These are phyloP conservation scores for Penicillium paradoxum DNA, from an alignment of 495 filamentous ascomycete genomes.

Conservation along the genomic window DNA sequence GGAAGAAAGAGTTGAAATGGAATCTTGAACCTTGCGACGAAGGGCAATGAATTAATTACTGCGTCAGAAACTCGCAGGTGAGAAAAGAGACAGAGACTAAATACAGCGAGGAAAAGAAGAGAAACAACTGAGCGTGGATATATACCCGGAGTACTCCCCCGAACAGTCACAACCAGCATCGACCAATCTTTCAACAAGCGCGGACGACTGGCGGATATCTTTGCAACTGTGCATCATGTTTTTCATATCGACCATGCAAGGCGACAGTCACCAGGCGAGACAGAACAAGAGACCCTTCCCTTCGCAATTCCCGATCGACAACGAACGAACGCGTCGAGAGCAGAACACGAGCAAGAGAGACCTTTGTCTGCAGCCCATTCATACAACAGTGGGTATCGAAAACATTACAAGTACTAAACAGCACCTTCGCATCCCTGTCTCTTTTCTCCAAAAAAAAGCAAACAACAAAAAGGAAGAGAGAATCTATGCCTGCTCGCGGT, in stretches of 20 bases:
- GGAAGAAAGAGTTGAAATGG: not conserved
- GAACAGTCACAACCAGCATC: constrained; percentile 8
- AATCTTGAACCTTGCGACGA: constrained; percentile 12
- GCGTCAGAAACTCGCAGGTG: constrained; percentile 10
- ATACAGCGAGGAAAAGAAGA: constrained; percentile 18
- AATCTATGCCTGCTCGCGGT: constrained; percentile 35
- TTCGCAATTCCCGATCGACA: not conserved
- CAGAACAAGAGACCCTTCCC: too few species aligned
- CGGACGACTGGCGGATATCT: constrained; percentile 1
- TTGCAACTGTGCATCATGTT: constrained; percentile 8
- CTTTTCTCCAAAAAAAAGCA: not conserved
- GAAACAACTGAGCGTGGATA: not conserved
- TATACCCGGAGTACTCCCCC: constrained; percentile 6
- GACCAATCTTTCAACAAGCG: not conserved
- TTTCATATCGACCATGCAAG: not conserved
- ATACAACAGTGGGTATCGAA: constrained; percentile 37
- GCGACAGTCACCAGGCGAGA: constrained; percentile 3
- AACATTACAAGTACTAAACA: constrained; percentile 22
- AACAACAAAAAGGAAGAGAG: not conserved
- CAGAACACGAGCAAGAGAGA: not conserved
- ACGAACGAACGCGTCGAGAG: constrained; percentile 9
- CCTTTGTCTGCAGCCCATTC: not conserved
- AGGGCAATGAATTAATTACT: constrained; percentile 21
- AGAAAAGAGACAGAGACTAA: constrained; percentile 16
- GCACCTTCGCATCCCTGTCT: constrained; percentile 2